These are phyloP conservation scores for Begonia peltatifolia DNA, from an alignment of 306 rosid genomes.

Conservation along the genomic window DNA sequence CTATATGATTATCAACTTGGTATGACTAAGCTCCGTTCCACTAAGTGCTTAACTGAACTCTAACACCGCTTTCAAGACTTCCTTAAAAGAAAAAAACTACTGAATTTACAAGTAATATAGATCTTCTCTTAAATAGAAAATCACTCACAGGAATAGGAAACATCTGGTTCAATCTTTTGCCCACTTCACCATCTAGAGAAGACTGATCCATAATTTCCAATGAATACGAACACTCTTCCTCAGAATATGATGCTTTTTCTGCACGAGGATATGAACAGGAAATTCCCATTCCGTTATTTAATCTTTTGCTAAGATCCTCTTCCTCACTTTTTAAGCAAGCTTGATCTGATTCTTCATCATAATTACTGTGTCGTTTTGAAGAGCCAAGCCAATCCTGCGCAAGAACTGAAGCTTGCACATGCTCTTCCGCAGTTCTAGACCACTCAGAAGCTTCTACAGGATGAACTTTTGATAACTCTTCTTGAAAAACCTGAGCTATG, in stretches of 20 bases:
- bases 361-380: constrained; percentile 26
- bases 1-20: no score
- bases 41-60: no score
- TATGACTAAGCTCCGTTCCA: no score
- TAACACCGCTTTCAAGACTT: no score
- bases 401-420: constrained; percentile 39
- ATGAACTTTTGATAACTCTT: constrained; percentile 53
- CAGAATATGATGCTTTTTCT: constrained; percentile 21
- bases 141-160: constrained; percentile 79
- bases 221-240: constrained; percentile 25
- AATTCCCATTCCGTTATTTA: constrained; percentile 17
- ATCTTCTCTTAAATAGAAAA: no score
- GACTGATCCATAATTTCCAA: constrained; percentile 70
- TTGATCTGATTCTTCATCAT: constrained; percentile 18
- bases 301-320: constrained; percentile 10
- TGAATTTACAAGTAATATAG: no score
- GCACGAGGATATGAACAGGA: constrained; percentile 22
- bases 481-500: constrained; percentile 79
- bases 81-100: no score
- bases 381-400: constrained; percentile 58
- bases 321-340: constrained; percentile 21
- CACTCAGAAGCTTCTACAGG: constrained; percentile 33
- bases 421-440: constrained; percentile 28
- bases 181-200: constrained; percentile 85
- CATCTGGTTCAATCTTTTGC: constrained; percentile 73